Evolutionary conservation across 768 basidiomycete species (phyloP).

Genomic region (Xerocomus potaroensis): DNA sequence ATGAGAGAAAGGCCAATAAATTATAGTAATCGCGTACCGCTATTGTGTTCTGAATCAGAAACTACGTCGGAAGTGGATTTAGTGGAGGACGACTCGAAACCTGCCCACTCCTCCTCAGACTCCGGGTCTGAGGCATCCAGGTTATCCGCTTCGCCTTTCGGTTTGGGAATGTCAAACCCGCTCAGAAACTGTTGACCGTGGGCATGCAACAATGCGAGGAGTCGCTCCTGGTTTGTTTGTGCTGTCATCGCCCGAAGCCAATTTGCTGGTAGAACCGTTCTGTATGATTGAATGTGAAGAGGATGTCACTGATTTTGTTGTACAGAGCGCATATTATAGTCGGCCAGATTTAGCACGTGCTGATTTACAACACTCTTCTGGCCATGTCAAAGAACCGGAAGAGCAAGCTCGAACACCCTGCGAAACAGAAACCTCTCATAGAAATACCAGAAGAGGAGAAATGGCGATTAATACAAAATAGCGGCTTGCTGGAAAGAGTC

Average conservation of each 20-base stretch:
- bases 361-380: neutral
- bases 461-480: constrained; percentile 68
- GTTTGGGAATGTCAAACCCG: constrained; percentile 33
- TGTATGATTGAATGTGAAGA: too few species aligned
- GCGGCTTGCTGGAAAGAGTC: constrained; percentile 50
- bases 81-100: constrained; percentile 23
- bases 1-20: neutral
- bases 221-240: constrained; percentile 25
- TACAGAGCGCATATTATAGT: too few species aligned
- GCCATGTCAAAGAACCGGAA: constrained; percentile 31
- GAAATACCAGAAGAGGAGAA: constrained; percentile 73
- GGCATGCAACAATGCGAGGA: constrained; percentile 41
- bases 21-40: constrained; percentile 5
- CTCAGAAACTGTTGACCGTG: constrained; percentile 45
- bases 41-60: constrained; percentile 21
- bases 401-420: constrained; percentile 2
- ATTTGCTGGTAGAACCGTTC: neutral
- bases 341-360: too few species aligned
- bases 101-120: constrained; percentile 41
- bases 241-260: constrained; percentile 5
- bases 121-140: constrained; percentile 17
- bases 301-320: too few species aligned
- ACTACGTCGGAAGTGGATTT: neutral
- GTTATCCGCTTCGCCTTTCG: constrained; percentile 15
- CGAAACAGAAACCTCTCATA: constrained; percentile 22